Conservation (phyloP, 805 yeast genomes). For the Yarrowia sp. region DNA sequence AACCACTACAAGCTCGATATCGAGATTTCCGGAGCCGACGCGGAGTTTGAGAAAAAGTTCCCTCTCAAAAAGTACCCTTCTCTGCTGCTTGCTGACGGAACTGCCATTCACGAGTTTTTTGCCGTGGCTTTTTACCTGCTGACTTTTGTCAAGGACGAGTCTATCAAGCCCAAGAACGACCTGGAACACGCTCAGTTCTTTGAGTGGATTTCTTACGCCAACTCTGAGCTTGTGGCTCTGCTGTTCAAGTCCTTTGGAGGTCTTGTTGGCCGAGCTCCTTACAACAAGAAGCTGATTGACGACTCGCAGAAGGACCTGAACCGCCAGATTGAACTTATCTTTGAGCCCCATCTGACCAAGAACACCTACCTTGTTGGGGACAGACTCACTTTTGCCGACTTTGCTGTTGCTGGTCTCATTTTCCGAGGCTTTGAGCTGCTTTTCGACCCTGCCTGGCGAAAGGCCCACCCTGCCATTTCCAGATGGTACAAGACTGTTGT, state of each 20-base stretch:
- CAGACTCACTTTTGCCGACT: slow-evolving; percentile 62
- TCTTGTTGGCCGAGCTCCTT: slow-evolving; percentile 61
- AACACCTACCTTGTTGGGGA: slow-evolving; percentile 72
- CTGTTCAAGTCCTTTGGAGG: slow-evolving; percentile 55
- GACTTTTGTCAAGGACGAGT: slow-evolving; percentile 22
- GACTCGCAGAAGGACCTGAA: slow-evolving; percentile 43
- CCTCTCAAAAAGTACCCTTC: slow-evolving; percentile 60
- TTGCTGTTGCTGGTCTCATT: slow-evolving; percentile 49
- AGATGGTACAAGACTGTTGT: slow-evolving; percentile 68
- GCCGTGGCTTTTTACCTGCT: slow-evolving; percentile 53
- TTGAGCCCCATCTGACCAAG: slow-evolving; percentile 42
- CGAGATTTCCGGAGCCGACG: slow-evolving; percentile 43
- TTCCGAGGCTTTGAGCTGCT: slow-evolving; percentile 55
- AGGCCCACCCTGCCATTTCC: slow-evolving; percentile 55
- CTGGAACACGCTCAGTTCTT: slow-evolving; percentile 17
- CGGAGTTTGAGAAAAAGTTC: slow-evolving; percentile 48
- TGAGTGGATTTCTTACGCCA: slow-evolving; percentile 51
- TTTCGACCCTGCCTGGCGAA: slow-evolving; percentile 65
- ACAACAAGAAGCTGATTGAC: slow-evolving; percentile 69
- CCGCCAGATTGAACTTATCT: slow-evolving; percentile 41
- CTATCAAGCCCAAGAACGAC: slow-evolving; percentile 18
- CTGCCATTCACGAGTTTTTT: slow-evolving; percentile 57
- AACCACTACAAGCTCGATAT: slow-evolving; percentile 59
- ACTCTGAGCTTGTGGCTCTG: slow-evolving; percentile 57
- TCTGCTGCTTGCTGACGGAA: slow-evolving; percentile 63